Percentiles rank a stretch among this genome's conserved stretches.
These are phyloP conservation scores for Pyropia haitanensis DNA, from an alignment of 23 red algal species.

Conservation along the genomic window DNA sequence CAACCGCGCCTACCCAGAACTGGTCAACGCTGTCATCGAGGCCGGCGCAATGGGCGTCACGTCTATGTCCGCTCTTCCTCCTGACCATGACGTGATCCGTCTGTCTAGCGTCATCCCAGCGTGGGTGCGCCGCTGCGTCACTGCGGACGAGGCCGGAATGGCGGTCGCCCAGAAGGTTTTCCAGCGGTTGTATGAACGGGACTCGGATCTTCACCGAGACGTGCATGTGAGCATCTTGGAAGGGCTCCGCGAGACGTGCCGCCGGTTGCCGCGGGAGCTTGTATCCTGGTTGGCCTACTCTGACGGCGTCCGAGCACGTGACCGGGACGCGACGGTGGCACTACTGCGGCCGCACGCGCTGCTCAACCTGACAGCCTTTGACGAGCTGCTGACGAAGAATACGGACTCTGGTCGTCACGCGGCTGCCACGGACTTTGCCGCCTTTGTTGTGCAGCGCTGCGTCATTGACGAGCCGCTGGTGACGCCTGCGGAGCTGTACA, in stretches of 20 bases:
- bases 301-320: conserved; percentile 37
- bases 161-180: conserved; percentile 80
- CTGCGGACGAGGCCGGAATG: conserved; percentile 65
- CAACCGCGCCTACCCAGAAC: conserved; percentile 47
- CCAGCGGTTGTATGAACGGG: conserved; percentile 54
- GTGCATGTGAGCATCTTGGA: conserved; percentile 73
- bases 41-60: neutral
- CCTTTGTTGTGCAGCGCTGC: conserved; percentile 41
- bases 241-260: conserved; percentile 44
- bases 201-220: conserved; percentile 63
- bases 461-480: conserved; percentile 55
- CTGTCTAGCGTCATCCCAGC: conserved; percentile 56
- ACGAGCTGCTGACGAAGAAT: conserved; percentile 57
- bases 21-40: conserved; percentile 11
- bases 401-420: conserved; percentile 66
- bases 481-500: conserved; percentile 57
- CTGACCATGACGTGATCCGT: conserved; percentile 47
- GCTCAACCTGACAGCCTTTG: conserved; percentile 53
- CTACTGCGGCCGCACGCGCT: conserved; percentile 36
- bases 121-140: conserved; percentile 45
- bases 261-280: conserved; percentile 59
- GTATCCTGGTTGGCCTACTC: conserved; percentile 71
- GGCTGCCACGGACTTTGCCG: conserved; percentile 60
- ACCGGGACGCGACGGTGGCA: conserved; percentile 44
- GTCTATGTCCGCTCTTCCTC: conserved; percentile 23